phyloP scores from a whole-genome alignment of 139 green algal species.

The Tetraselmis chui region DNA sequence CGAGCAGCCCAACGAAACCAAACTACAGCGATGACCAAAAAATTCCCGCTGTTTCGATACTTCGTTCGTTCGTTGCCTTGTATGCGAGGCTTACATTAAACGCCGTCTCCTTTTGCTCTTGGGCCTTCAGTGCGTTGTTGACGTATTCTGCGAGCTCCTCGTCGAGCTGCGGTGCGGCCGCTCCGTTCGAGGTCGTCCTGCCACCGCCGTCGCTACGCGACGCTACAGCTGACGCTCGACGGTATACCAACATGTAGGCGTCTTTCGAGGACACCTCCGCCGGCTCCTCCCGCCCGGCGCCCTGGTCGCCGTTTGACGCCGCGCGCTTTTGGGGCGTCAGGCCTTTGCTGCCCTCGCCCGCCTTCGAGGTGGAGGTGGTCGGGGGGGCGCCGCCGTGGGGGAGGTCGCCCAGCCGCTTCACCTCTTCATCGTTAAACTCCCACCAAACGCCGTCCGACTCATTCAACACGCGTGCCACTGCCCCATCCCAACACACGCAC shows the following conservation, averaged over 20 bases:
- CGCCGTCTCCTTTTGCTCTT: neutral
- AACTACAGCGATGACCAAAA: no score
- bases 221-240: no score
- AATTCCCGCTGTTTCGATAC: no score
- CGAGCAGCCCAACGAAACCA: no score
- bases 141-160: neutral
- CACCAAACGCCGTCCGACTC: neutral
- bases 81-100: no score
- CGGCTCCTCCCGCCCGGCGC: no score
- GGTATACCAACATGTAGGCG: conserved; percentile 77
- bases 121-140: neutral
- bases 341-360: neutral
- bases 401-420: neutral
- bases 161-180: neutral
- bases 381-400: no score
- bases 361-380: neutral
- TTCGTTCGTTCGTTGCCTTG: no score
- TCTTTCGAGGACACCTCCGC: conserved; percentile 13
- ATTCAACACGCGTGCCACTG: neutral
- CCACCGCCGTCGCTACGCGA: no score
- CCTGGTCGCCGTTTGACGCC: no score
- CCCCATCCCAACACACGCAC: no score
- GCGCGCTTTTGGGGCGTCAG: neutral
- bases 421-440: neutral
- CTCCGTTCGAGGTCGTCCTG: no score